Evolutionary conservation across 73 alveolate species (phyloP).

Genomic region (Symbiodinium natans): DNA sequence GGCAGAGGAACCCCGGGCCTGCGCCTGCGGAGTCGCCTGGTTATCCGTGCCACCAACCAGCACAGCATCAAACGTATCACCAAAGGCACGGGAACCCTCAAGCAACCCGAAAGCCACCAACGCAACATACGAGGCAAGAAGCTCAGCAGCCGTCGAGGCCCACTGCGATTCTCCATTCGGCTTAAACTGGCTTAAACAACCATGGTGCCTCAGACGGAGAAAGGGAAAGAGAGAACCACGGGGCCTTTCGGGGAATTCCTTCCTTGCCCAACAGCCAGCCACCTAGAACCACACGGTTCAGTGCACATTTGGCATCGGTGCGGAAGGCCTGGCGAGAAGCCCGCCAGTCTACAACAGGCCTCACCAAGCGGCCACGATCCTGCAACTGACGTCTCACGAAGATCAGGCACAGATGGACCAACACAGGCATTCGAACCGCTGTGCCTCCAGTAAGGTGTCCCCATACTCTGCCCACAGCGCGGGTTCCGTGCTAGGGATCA

Average conservation of each 20-base stretch:
- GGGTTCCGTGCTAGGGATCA: no score
- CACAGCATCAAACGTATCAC: no score
- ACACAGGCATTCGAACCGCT: neutral
- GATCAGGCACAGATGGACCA: neutral
- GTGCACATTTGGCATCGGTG: conserved; percentile 26
- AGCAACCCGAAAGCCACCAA: neutral
- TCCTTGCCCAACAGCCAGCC: neutral
- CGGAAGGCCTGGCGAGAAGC: neutral
- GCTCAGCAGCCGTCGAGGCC: conserved; percentile 7
- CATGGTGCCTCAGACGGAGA: neutral
- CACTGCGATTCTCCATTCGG: neutral
- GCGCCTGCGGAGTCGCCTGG: neutral
- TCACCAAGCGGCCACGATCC: neutral
- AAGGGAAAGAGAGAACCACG: neutral
- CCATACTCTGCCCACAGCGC: neutral
- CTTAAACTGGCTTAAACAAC: neutral
- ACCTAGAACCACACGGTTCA: neutral
- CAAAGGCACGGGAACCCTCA: no score
- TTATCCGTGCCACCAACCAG: no score
- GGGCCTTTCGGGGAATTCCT: neutral
- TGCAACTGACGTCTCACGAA: neutral
- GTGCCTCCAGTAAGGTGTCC: neutral
- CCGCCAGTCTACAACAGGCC: neutral
- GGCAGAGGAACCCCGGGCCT: no score
- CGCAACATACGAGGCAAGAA: neutral